Evolutionary conservation across 1,284 basidiomycete species (phyloP).

Genomic region (Moniliophthora roreri): DNA sequence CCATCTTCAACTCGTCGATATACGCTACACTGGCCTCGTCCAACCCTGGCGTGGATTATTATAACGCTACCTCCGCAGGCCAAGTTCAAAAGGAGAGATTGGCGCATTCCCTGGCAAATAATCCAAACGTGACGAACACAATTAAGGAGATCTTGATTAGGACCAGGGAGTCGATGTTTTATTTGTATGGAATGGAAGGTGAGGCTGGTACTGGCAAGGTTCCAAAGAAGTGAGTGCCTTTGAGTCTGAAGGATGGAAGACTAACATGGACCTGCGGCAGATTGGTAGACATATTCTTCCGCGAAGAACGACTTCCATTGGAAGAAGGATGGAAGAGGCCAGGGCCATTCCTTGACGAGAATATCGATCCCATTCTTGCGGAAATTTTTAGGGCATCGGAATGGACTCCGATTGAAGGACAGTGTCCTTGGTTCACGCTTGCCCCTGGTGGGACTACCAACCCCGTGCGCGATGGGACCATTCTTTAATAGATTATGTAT

Average conservation of each 20-base stretch:
- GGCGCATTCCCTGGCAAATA: neutral
- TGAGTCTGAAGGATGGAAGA: too few relatives aligned
- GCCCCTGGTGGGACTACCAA: neutral
- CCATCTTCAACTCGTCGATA: slow-evolving; percentile 20
- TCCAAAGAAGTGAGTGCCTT: neutral
- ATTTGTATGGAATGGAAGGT: neutral
- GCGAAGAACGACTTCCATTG: neutral
- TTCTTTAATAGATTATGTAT: neutral
- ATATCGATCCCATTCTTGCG: neutral
- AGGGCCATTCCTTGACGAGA: neutral
- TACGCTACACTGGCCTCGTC: slow-evolving; percentile 18
- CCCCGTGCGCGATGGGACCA: neutral
- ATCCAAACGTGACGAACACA: neutral
- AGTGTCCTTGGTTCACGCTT: neutral
- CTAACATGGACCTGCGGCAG: too few relatives aligned
- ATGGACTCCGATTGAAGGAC: neutral
- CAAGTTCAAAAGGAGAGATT: neutral
- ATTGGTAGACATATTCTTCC: neutral
- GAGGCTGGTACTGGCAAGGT: neutral
- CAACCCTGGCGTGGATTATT: slow-evolving; percentile 23
- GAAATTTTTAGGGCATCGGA: neutral
- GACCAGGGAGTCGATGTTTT: neutral
- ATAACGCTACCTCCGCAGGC: slow-evolving; percentile 20
- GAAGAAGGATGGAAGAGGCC: neutral
- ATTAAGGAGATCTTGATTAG: neutral